Base-by-base conservation (phyloP, 352 stramenopile genomes). In the Thraustochytrium striatum region DNA sequence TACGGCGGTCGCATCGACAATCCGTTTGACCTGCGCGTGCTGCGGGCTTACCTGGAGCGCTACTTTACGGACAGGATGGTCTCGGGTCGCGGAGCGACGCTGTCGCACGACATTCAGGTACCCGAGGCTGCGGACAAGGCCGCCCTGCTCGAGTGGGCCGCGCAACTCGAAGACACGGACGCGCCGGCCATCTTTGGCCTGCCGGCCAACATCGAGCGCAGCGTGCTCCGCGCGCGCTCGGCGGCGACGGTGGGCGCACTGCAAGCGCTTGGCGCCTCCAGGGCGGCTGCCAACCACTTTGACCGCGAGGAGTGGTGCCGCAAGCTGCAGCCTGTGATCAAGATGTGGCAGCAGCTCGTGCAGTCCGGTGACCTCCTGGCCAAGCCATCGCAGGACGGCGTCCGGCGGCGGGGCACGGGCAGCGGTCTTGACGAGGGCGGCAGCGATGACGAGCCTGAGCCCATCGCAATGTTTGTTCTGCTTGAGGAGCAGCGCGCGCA, bases 1-100 rank as follows among this genome's bases (percentile, higher is more conserved):
- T 98, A 98, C 81, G 94, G 94, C 35, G 92, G 93, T 2, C 89
- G 94, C 16, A 88, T 98, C 25, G 92, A 97, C 82, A 97, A 97
- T 57, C 87, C 88, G 55, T 95, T 95, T 81, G 94, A 97, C 57
- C 72, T 96, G 21, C 86, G 91, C 0, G 94, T 98, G 0, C 84
- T 98, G 21, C 87, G 88, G 5, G 91, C 87, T 41, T 95, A 96
- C 57, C 82, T 98, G 36, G 78, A 78, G 25, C 85, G 90, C 52
- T 95, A 93, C 75, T 97, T 97, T 81, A 90, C 82, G 39, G 68
- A 85, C 11, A 90, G 39, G 11, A 58, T 55, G 32, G 25, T 75
- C 11, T 16, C 16, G 25, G 47, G 47, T 16, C 13, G 36, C 11
- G 52, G 65, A 25, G 52, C 9, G 0, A 72, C n/a, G n/a, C 65